Percentiles rank a stretch among this genome's conserved stretches.
Evolutionary conservation across 2,329 filamentous ascomycete genomes (phyloP).

Genomic region (Neocucurbitaria cava): DNA sequence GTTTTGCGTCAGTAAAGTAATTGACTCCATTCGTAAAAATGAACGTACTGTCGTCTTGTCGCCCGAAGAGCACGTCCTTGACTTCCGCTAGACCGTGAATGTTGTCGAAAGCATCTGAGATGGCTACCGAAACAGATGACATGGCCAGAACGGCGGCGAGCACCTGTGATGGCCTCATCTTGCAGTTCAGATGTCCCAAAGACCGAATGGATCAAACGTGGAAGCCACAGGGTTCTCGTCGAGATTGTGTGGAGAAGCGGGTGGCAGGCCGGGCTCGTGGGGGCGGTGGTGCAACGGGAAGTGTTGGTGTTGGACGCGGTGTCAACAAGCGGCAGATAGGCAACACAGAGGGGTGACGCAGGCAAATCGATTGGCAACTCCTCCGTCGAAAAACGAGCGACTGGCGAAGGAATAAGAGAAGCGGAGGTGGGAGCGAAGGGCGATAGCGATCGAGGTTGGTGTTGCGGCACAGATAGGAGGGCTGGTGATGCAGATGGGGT

Average conservation of each 20-base stretch:
- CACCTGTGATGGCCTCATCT: constrained; percentile 49
- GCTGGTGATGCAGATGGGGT: constrained; percentile 3
- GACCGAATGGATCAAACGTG: constrained; percentile 5
- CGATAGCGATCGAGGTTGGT: constrained; percentile 12
- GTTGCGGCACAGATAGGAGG: constrained; percentile 22
- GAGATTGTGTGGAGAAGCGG: constrained; percentile 19
- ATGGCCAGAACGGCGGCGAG: constrained; percentile 47
- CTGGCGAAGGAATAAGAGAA: constrained; percentile 37
- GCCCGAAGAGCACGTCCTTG: constrained; percentile 39
- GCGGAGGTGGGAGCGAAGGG: constrained; percentile 7
- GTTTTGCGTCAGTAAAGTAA: constrained; percentile 5
- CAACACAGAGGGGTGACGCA: constrained; percentile 23
- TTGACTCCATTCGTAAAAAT: not conserved
- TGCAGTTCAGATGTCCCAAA: constrained; percentile 6
- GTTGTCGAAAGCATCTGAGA: constrained; percentile 42
- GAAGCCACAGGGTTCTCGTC: constrained; percentile 2
- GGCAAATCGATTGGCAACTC: constrained; percentile 17
- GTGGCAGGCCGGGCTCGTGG: constrained; percentile 22
- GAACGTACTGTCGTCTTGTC: constrained; percentile 39
- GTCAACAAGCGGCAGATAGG: constrained; percentile 35
- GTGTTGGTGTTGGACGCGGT: constrained; percentile 26
- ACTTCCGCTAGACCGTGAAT: constrained; percentile 36
- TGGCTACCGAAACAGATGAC: constrained; percentile 45
- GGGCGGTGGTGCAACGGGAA: constrained; percentile 28
- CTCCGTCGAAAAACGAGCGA: constrained; percentile 44